A percentile compares a stretch with the other conserved stretches of the same genome.
phyloP scores from a whole-genome alignment of 495 filamentous ascomycete species.

The Daldinia caldariorum region DNA sequence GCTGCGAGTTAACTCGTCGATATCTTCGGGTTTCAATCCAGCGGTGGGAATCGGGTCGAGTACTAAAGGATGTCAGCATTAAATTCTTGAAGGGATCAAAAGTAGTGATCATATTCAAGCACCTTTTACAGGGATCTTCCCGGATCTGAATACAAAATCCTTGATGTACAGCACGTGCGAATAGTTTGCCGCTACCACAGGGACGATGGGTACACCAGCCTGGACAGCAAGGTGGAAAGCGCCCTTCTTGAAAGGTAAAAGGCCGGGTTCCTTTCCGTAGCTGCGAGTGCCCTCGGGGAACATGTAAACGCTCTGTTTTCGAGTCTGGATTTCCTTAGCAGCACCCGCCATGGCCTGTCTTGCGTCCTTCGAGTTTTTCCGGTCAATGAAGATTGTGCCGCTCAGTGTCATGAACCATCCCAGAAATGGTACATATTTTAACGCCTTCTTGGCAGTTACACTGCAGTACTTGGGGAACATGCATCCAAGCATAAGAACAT shows the following conservation, averaged over 20 bases:
- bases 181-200: constrained; percentile 88
- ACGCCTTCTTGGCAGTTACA: constrained; percentile 89
- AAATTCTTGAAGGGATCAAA: not conserved
- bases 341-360: constrained; percentile 86
- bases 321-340: constrained; percentile 75
- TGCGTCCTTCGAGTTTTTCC: constrained; percentile 81
- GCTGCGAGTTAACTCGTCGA: constrained; percentile 76
- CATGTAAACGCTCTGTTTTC: constrained; percentile 90
- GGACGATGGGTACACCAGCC: constrained; percentile 91
- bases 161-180: constrained; percentile 79
- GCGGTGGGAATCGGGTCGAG: constrained; percentile 87
- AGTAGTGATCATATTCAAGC: constrained; percentile 37
- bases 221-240: constrained; percentile 96
- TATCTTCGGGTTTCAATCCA: constrained; percentile 79
- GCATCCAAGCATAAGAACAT: constrained; percentile 87
- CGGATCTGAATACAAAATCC: constrained; percentile 73
- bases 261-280: constrained; percentile 79
- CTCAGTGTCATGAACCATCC: constrained; percentile 96
- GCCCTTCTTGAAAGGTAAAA: constrained; percentile 97
- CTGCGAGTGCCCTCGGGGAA: constrained; percentile 94
- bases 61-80: constrained; percentile 60
- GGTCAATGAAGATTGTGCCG: constrained; percentile 94
- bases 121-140: constrained; percentile 85
- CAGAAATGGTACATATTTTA: constrained; percentile 84
- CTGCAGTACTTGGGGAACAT: constrained; percentile 92